Base-by-base conservation (phyloP, 768 basidiomycete genomes). In the Coprinellus aureogranulatus region DNA sequence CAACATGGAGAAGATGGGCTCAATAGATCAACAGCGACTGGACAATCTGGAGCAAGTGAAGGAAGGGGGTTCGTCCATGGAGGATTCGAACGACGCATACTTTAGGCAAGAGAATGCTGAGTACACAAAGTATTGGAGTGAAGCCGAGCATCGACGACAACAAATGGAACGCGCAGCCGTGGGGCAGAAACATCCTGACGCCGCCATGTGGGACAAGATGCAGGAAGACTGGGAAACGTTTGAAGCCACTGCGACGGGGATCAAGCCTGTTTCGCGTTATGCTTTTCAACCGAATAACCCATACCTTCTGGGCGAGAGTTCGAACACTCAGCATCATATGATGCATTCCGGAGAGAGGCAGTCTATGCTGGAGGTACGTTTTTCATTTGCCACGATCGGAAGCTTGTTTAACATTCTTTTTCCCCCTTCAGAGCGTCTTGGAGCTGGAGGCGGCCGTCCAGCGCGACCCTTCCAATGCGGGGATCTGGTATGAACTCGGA, bases 391-490 rank as follows among this genome's bases (percentile, higher is more conserved):
- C 59, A 59, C 61, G 53, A 56, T 54, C 62, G 53, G 49, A 48
- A 5, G 53, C 18, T 65, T 25, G 18, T n/a, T n/a, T 16, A 23
- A 47, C 5, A 16, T 18, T 26, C n/a, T 25, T 3, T 42, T 27
- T 51, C 12, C 50, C 8, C 27, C 37, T 31, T 18, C 73, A 98
- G 94, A 89, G 81, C 62, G 85, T 98, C 9, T 77, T 98, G 28
- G 89, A 94, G 68, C 77, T 93, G 12, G 96, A 99, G 74, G 96
- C 96, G 6, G 81, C 81, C 25, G 94, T 96, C 14, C 92, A 96
- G 67, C 82, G 80, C 40, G 82, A 94, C 64, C 85, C 88, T 59
- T 74, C 69, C 9, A 82, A 90, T 63, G 85, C 90, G 3, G 62
- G 72, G 34, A 88, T 87, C 9, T 99, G 97, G 97, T 95, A 83